phyloP scores from a whole-genome alignment of 345 rosid species.

The Litchi chinensis region DNA sequence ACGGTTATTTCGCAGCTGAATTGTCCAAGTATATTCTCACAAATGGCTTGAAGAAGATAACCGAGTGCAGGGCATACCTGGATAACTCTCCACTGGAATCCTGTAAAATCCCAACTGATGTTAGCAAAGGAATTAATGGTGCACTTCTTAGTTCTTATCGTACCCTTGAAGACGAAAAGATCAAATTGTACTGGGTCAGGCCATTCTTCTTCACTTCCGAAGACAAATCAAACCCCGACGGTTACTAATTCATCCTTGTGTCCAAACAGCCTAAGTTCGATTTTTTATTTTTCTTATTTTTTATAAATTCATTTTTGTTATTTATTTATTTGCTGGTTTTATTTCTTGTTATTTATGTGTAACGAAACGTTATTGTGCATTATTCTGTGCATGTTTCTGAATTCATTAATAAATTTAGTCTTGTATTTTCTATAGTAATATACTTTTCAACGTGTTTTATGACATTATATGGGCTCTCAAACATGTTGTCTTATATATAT shows the following conservation, averaged over 20 bases:
- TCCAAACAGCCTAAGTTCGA: background rate
- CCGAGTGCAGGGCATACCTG: conserved; percentile 36
- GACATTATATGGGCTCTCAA: no score
- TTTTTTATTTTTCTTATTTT: background rate
- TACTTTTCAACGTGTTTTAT: no score
- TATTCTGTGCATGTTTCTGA: no score
- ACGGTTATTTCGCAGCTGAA: conserved; percentile 29
- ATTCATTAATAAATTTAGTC: no score
- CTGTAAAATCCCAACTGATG: conserved; percentile 23
- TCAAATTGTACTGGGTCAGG: conserved; percentile 24
- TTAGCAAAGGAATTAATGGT: conserved; percentile 29
- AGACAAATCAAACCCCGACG: background rate
- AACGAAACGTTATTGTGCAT: no score
- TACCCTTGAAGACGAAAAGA: conserved; percentile 17
- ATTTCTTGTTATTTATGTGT: no score
- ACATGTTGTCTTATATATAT: no score
- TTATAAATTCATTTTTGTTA: background rate
- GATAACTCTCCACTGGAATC: conserved; percentile 22
- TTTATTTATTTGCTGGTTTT: no score
- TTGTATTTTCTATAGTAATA: no score
- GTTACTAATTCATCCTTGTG: background rate
- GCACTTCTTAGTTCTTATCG: conserved; percentile 21
- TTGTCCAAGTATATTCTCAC: conserved; percentile 21
- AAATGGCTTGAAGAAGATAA: conserved; percentile 23
- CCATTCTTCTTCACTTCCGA: conserved; percentile 26